Conservation (phyloP, 2,329 filamentous ascomycete genomes). For the Catunica adiposa region DNA sequence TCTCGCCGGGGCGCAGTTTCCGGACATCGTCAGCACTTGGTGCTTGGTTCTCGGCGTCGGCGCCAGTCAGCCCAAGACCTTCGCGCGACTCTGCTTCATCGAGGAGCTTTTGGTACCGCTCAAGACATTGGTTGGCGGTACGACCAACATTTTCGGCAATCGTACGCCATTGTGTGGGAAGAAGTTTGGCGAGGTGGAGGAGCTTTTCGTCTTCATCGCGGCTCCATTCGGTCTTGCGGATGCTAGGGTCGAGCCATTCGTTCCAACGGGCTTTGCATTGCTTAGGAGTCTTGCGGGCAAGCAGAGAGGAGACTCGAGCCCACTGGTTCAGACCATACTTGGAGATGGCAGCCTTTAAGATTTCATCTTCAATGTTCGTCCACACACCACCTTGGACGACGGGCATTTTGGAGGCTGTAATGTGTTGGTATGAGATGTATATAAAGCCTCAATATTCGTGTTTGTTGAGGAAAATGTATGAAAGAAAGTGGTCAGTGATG, state of each 20-base stretch:
- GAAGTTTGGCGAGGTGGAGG: constrained; percentile 88
- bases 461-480: background rate
- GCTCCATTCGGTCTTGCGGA: constrained; percentile 98
- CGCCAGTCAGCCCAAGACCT: constrained; percentile 67
- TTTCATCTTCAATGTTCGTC: constrained; percentile 79
- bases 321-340: constrained; percentile 96
- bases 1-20: constrained; percentile 73
- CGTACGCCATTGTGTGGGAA: constrained; percentile 98
- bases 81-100: constrained; percentile 91
- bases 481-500: background rate
- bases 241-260: constrained; percentile 95
- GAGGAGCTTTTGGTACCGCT: constrained; percentile 89
- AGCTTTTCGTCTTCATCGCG: constrained; percentile 97
- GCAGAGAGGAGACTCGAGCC: constrained; percentile 92
- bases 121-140: constrained; percentile 91
- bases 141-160: constrained; percentile 93
- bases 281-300: constrained; percentile 94
- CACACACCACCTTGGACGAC: constrained; percentile 61
- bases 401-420: constrained; percentile 33
- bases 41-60: constrained; percentile 70
- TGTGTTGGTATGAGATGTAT: background rate
- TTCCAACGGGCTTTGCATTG: constrained; percentile 98
- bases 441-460: background rate
- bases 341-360: constrained; percentile 86
- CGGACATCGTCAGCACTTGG: constrained; percentile 88